Evolutionary conservation across 2,329 filamentous ascomycete species (phyloP), one percentile per base, ranked within the genome.

Genomic region (Aspergillus pseudoterreus): DNA sequence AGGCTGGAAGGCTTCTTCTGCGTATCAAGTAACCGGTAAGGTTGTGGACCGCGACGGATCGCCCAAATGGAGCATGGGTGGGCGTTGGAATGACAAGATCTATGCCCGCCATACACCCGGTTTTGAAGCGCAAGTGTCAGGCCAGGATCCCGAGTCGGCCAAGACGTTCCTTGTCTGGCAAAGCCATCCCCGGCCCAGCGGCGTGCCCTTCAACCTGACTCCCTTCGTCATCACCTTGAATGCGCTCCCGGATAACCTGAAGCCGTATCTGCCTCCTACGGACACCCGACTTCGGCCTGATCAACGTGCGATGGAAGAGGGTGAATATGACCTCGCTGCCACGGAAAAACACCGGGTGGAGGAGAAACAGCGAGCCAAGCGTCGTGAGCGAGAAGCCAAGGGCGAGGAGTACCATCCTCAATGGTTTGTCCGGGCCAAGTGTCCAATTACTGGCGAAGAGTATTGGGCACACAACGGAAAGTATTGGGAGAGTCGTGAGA

Each of bases 231-330:
- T 99, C 52, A 95, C 92, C 0, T 86, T 99, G 58, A 99, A 99
- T 72, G 90, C 92, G 59, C 80, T 96, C 45, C 87, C 92, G 49
- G 89, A 95, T n/a, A 78, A 82, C n/a, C 79, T 99, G 15, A 77
- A 75, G 47, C 82, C 86, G 4, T 84, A 87, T 74, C 75, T 99
- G 14, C 88, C 94, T 35, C 94, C 94, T 0, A 99, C 94, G 0
- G 94, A 99, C 70, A 95, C 92, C 1, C 82, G 94, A n/a, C 78
- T 96, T 30, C 82, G 94, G 27, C 92, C 94, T 0, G 94, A 99
- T 71, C 94, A 99, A 75, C 82, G 94, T 10, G 94, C 94, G 2
- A 99, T 99, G 94, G 94, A 99, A 70, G 92, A 97, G 55, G 94
- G 92, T n/a, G 84, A 92, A 71, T 99, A 99, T 66, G 92, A 97